Percentiles rank a stretch among this genome's conserved stretches.
Evolutionary conservation across 2,329 filamentous ascomycete genomes (phyloP).

Genomic region (Thielaviopsis euricoi): DNA sequence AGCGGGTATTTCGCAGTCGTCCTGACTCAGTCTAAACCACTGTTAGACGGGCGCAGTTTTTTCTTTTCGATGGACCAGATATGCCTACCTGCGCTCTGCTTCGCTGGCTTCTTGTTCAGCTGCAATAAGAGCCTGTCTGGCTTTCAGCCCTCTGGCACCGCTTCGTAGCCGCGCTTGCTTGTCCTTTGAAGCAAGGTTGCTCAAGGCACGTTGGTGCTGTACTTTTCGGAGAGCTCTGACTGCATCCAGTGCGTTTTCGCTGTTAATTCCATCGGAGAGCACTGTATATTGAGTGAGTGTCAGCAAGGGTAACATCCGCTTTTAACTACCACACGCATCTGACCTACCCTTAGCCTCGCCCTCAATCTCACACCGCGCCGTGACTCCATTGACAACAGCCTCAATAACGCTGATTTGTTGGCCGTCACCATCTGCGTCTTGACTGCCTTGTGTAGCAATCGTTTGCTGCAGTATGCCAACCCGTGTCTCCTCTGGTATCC

Average conservation of each 20-base stretch:
- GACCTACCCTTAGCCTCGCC: slow-evolving; percentile 41
- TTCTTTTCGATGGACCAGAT: too few relatives aligned
- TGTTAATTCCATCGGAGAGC: slow-evolving; percentile 43
- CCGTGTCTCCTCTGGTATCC: slow-evolving; percentile 48
- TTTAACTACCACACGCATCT: not conserved
- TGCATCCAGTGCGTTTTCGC: slow-evolving; percentile 36
- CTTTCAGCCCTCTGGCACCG: slow-evolving; percentile 56
- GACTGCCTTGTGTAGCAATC: slow-evolving; percentile 15
- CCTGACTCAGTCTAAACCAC: slow-evolving; percentile 28
- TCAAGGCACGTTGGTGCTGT: slow-evolving; percentile 43
- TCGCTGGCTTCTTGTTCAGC: slow-evolving; percentile 51
- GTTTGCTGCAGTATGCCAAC: slow-evolving; percentile 58
- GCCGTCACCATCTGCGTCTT: slow-evolving; percentile 19
- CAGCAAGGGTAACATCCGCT: not conserved
- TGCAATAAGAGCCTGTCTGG: slow-evolving; percentile 55
- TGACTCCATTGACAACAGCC: slow-evolving; percentile 47
- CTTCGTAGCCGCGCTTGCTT: slow-evolving; percentile 61
- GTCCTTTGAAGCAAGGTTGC: slow-evolving; percentile 49
- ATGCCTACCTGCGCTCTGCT: slow-evolving; percentile 30
- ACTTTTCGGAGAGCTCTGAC: slow-evolving; percentile 45
- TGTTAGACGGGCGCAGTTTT: slow-evolving; percentile 13
- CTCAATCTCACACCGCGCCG: slow-evolving; percentile 37
- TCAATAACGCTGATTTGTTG: slow-evolving; percentile 40
- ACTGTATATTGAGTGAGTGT: slow-evolving; percentile 19
- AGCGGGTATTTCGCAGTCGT: slow-evolving; percentile 37